Evolutionary conservation across 345 rosid species (phyloP), one percentile per base, ranked within the genome.

Genomic region (Pugionium cornutum): DNA sequence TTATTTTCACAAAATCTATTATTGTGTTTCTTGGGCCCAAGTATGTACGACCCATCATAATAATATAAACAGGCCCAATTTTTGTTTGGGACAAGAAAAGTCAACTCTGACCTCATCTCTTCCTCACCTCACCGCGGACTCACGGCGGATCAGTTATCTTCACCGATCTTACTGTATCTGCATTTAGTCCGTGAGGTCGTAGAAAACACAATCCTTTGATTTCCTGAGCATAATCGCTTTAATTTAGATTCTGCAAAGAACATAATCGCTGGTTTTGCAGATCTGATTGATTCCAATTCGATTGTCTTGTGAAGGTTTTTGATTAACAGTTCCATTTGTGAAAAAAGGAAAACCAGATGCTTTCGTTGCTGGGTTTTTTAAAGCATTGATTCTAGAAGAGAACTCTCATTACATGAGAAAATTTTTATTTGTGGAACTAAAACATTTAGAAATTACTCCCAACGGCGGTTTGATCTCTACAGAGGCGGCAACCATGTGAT

Each of bases 401-500:
- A 69, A 58, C 77, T 67, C 77, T 67, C 62, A 71, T 52, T 44
- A 73, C 77, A 73, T 58, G 42, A 43, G 18, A 9, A 52, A n/a
- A 8, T 29, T 57, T 57, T 65, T 67, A 58, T 74, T 67, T 39
- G 50, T 36, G 62, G 55, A 66, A 52, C 59, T 63, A 69, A 70
- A 57, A 59, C 53, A 66, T 40, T 56, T 45, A 73, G 25, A 80
- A 77, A 74, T 36, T 73, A 73, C 62, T 58, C 30, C 11, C 32
- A 77, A 73, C 30, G 70, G 10, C 18, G 35, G 65, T 39, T 41
- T 29, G 44, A 36, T 59, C 9, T 72, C 78, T 77, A 88, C 42
- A 76, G 28, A 18, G 90, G 84, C 2, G 79, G 42, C 53, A 86
- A 64, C 92, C 92, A 85, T 4, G 88, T 86, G 68, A 92, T 26